Evolutionary conservation across 148 eudicot species (phyloP).

Genomic region (Tetragonia tetragonoides): DNA sequence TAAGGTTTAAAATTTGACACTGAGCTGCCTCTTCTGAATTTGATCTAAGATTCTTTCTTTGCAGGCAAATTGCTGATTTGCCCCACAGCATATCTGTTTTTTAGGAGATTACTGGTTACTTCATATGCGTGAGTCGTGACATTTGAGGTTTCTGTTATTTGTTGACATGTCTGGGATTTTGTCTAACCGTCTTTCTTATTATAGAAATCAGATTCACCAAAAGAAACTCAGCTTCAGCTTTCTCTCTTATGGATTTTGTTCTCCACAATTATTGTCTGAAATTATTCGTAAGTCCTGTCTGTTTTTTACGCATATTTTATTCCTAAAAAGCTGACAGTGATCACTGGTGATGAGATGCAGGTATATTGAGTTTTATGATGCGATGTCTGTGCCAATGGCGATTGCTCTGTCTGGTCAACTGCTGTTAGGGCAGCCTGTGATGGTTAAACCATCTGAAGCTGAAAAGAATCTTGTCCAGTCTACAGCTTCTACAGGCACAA

Average conservation of each 20-base stretch:
- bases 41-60: neutral
- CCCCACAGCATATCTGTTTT: neutral
- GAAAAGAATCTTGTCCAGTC: conserved; percentile 99
- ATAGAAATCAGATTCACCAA: conserved; percentile 41
- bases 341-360: conserved; percentile 42
- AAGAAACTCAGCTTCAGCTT: conserved; percentile 46
- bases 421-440: conserved; percentile 90
- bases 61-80: neutral
- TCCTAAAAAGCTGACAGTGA: conserved; percentile 20
- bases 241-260: conserved; percentile 40
- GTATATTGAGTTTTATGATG: conserved; percentile 91
- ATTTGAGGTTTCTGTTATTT: neutral
- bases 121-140: neutral
- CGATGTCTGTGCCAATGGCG: conserved; percentile 97
- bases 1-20: neutral
- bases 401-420: conserved; percentile 91
- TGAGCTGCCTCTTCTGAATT: neutral
- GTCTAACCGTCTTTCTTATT: conserved; percentile 38
- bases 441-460: conserved; percentile 99
- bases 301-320: conserved; percentile 11
- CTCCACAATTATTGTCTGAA: conserved; percentile 32
- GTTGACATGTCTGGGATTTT: neutral
- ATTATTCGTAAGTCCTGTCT: conserved; percentile 39
- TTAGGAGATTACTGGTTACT: neutral
- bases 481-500: conserved; percentile 60